Percentiles rank a stretch among this genome's conserved stretches.
Evolutionary conservation across 495 filamentous ascomycete genomes (phyloP).

Genomic region (Tetracladium setigerum): DNA sequence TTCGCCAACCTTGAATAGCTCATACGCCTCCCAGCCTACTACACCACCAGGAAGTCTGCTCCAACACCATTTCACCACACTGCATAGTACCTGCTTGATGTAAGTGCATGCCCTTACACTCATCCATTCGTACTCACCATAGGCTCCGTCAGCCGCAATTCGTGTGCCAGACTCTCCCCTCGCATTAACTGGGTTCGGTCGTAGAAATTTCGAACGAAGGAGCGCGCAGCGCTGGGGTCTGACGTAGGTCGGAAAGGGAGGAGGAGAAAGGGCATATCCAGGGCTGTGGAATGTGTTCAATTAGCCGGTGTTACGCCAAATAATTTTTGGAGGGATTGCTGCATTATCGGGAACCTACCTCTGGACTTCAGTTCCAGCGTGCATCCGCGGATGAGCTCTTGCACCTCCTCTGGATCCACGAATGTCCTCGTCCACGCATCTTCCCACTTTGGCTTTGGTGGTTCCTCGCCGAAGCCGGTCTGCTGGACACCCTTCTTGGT

Average conservation of each 20-base stretch:
- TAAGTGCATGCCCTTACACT: slow-evolving; percentile 6
- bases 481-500: slow-evolving; percentile 51
- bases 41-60: slow-evolving; percentile 85
- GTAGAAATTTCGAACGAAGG: slow-evolving; percentile 92
- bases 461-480: slow-evolving; percentile 36
- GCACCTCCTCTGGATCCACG: slow-evolving; percentile 84
- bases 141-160: slow-evolving; percentile 87
- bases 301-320: slow-evolving; percentile 25
- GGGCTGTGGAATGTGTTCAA: slow-evolving; percentile 41
- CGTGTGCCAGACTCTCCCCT: slow-evolving; percentile 69
- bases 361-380: slow-evolving; percentile 87
- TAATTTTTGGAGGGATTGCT: slow-evolving; percentile 3
- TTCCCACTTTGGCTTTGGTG: slow-evolving; percentile 71
- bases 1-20: slow-evolving; percentile 91
- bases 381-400: slow-evolving; percentile 75
- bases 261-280: slow-evolving; percentile 87
- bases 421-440: slow-evolving; percentile 85
- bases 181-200: slow-evolving; percentile 41
- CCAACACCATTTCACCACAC: slow-evolving; percentile 98
- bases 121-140: slow-evolving; percentile 52
- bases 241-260: slow-evolving; percentile 93
- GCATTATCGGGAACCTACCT: slow-evolving; percentile 53
- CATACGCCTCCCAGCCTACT: slow-evolving; percentile 95
- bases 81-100: slow-evolving; percentile 67
- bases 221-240: slow-evolving; percentile 83